Evolutionary conservation across 139 green algal species (phyloP), one percentile per base, ranked within the genome.

Genomic region (Tetradesmus obliquus): DNA sequence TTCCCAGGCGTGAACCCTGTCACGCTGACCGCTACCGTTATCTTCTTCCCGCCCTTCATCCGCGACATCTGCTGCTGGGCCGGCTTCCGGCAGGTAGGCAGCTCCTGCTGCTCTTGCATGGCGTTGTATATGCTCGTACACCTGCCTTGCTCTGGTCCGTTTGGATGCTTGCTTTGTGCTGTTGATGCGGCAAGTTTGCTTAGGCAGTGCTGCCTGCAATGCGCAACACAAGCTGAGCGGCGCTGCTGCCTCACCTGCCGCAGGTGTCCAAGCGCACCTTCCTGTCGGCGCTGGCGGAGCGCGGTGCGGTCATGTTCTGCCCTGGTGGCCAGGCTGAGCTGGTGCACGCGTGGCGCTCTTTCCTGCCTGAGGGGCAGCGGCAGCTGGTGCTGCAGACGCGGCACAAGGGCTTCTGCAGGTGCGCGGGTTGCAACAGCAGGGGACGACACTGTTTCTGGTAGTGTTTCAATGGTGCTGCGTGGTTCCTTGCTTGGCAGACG

Each of bases 261-360:
- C 88, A 95, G 92, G 96, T 98, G 6, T 94, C 89, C 32, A 93
- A 94, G 22, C 88, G 79, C 79, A 97, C 96, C 1, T 97, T 99
- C 88, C 80, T 95, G 5, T 74, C 85, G 10, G 94, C 95, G 0
- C 92, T 99, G 45, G 17, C 90, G 15, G 96, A 99, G 62, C 90
- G 93, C 0, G 89, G 95, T 4, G 90, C 93, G 1, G 97, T 98
- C 19, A 90, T 98, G 74, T 86, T 99, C 71, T 97, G 97, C 89
- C 97, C 97, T 3, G 97, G 97, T 20, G 97, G 97, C 58, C 97
- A 99, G 89, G 96, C 96, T 54, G 96, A 98, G 94, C 88, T 98
- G 54, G 92, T 97, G n/a, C 95, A 95, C 86, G 95, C 94, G 54
- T 93, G 92, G 85, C 91, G 90, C 54, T 76, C 84, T 13, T 92